A percentile compares a stretch with the other conserved stretches of the same genome.
phyloP scores from a whole-genome alignment of 2,329 filamentous ascomycete species.

The Ceratocystis albifundus region DNA sequence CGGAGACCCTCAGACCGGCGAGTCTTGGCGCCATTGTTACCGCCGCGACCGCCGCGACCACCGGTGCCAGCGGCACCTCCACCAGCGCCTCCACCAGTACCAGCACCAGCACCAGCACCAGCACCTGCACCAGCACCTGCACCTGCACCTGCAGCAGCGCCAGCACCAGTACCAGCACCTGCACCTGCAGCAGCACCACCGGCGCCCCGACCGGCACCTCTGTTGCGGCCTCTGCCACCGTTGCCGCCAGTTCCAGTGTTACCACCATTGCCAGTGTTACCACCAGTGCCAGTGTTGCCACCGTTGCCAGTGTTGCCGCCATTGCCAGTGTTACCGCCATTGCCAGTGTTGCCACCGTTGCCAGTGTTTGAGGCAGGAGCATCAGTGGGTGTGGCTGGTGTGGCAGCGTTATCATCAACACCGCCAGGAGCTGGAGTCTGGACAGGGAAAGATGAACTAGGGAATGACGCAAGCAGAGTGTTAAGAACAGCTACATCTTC shows the following conservation, averaged over 20 bases:
- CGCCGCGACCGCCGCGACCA: not conserved
- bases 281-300: not conserved
- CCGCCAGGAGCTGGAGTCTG: constrained; percentile 29
- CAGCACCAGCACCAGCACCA: not conserved
- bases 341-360: constrained; percentile 22
- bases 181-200: not conserved
- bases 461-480: constrained; percentile 26
- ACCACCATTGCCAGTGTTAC: not conserved
- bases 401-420: constrained; percentile 21
- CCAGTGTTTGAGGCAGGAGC: constrained; percentile 21
- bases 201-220: not conserved
- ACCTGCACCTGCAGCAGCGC: too few relatives aligned
- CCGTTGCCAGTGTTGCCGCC: constrained; percentile 15
- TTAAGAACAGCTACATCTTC: constrained; percentile 31
- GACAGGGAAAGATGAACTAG: constrained; percentile 28
- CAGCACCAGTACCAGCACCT: not conserved
- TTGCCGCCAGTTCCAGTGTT: constrained; percentile 14
- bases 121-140: not conserved
- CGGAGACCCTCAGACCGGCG: constrained; percentile 20
- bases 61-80: not conserved
- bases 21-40: not conserved
- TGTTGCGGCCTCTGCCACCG: not conserved
- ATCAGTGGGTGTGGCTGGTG: constrained; percentile 16
- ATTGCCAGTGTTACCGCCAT: constrained; percentile 12
- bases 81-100: not conserved